phyloP scores from a whole-genome alignment of 202 grass and related monocot species.

The Bolboschoenoplectus hybrid region DNA sequence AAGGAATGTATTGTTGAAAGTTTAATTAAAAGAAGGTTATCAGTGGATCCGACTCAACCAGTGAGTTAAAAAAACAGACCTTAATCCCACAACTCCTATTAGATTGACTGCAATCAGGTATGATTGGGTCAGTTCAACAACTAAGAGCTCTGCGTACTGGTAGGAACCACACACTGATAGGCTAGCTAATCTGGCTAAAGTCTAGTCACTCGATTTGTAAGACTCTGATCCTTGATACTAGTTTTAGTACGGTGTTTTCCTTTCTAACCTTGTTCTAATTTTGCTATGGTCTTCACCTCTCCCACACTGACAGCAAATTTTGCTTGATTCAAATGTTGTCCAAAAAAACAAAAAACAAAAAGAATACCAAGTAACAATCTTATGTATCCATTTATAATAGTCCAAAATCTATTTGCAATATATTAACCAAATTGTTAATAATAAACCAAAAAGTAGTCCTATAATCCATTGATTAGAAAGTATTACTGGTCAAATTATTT shows the following conservation, averaged over 20 bases:
- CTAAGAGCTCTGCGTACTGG: neutral
- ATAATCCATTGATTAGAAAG: neutral
- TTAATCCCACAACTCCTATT: neutral
- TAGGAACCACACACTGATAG: neutral
- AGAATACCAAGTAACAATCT: neutral
- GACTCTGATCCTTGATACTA: neutral
- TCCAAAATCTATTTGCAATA: neutral
- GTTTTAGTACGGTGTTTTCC: neutral
- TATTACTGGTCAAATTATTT: neutral
- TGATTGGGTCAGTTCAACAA: neutral
- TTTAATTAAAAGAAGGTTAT: neutral
- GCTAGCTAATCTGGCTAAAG: neutral
- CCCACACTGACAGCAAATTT: neutral
- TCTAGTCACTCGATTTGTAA: neutral
- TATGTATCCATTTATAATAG: neutral
- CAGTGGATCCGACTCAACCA: too few relatives aligned
- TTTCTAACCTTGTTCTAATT: neutral
- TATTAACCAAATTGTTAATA: neutral
- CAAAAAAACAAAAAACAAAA: neutral
- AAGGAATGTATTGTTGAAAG: neutral
- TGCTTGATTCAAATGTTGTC: neutral
- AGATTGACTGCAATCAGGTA: neutral
- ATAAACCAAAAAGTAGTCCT: neutral
- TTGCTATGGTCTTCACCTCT: neutral
- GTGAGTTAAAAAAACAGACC: neutral